Base-by-base conservation (phyloP, 139 green algal genomes). In the Chlorella ohadii region DNA sequence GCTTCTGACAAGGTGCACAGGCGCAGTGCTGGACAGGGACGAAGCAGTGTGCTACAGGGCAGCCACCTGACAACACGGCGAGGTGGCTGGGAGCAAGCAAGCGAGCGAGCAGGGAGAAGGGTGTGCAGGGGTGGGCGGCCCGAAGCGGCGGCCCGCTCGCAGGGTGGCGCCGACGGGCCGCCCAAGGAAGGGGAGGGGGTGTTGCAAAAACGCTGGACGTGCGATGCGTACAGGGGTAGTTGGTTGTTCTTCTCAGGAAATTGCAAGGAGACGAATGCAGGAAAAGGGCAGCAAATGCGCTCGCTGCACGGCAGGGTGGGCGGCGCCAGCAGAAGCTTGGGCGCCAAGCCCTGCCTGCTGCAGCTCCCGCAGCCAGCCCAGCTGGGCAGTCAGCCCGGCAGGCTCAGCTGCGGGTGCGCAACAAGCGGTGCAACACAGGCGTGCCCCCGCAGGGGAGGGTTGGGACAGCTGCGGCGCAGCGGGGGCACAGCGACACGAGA, bases 221-320 rank as follows among this genome's bases (percentile, higher is more conserved):
- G 34, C 34, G 23, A 38, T 51, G 36, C 36, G 27, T 41, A 59
- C 41, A 72, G 76, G 47, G 59, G 56, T 71, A 72, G 13, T 41
- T 41, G n/a, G 23, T 64, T 81, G 55, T 80, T 80, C 74, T 80
- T 80, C 74, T 80, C 74, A 78, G 25, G 34, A 25, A 36, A n/a
- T 25, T 39, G 28, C 31, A 72, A 72, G 64, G 64, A 36, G 65
- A 31, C 17, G 65, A 31, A 72, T 38, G n/a, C 31, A 44, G 65
- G 51, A 13, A 59, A 59, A 59, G 51, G 51, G 15, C 51, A 59
- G 51, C 51, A 59, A 59, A 59, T 59, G 51, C 51, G 51, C 51
- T 20, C 11, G 51, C 51, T n/a, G 22, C 15, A 22, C 51, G 51
- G 51, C 51, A 59, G 51, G 51, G n/a, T 4, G 51, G 51, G 12